Evolutionary conservation across 148 eudicot genomes (phyloP).

Genomic region (Polygonum maritimum): DNA sequence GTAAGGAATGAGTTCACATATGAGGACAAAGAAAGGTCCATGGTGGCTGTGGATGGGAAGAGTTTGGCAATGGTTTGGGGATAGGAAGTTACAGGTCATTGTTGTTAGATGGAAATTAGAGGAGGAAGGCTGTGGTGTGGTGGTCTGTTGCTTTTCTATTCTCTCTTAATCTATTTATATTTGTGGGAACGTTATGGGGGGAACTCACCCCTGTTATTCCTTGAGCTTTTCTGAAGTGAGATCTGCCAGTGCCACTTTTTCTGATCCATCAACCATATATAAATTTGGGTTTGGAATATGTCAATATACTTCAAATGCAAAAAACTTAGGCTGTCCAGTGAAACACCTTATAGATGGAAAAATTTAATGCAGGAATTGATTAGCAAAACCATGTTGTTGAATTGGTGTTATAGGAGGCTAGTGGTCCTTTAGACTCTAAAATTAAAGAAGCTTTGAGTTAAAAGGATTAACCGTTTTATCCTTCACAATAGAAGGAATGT

Average conservation of each 20-base stretch:
- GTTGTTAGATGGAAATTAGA: background rate
- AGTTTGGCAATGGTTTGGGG: background rate
- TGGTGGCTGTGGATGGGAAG: background rate
- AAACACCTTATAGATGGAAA: background rate
- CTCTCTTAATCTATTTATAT: background rate
- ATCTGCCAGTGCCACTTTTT: background rate
- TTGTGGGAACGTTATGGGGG: background rate
- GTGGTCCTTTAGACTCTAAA: background rate
- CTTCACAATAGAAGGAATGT: background rate
- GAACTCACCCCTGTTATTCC: background rate
- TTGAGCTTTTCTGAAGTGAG: background rate
- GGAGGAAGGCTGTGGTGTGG: background rate
- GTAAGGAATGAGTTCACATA: background rate
- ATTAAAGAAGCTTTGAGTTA: background rate
- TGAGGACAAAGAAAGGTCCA: background rate
- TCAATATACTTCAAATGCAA: background rate
- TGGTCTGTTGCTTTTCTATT: background rate
- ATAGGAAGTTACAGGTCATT: background rate
- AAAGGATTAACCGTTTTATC: background rate
- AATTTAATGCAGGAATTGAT: background rate
- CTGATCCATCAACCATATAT: background rate
- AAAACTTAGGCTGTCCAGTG: too few species aligned
- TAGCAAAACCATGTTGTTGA: background rate
- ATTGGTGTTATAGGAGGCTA: background rate
- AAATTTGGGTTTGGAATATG: background rate